Evolutionary conservation across 202 grass and related monocot species (phyloP), one percentile per base, ranked within the genome.

Genomic region (Sporobolus alterniflorus): DNA sequence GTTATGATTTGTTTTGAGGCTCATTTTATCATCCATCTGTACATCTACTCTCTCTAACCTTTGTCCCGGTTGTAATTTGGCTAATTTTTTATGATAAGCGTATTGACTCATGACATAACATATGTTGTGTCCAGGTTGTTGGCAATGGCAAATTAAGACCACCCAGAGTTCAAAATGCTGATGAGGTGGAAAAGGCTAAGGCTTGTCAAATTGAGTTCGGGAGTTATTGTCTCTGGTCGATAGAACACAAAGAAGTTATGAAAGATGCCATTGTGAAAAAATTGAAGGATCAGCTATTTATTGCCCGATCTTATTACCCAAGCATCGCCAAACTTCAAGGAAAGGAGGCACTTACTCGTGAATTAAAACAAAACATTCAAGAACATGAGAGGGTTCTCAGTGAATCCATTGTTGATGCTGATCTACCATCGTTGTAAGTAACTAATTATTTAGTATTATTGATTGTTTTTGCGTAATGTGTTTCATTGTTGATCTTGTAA

Each of bases 361-460:
- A 91, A 78, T 64, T 98, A 75, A 98, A 98, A 76, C 92, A 95
- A 88, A 91, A 90, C 85, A 98, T 98, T 84, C 95, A 98, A 86
- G 95, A 98, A 21, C 95, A 98, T 43, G 95, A 98, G 74, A 88
- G 86, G 18, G 84, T 95, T 82, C 84, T 98, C 67, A 98, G 90
- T 81, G 95, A 89, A 55, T 90, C 95, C 46, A 94, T 93, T 81
- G 88, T 97, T 65, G 95, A 94, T 84, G 81, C 83, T 49, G 95
- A 98, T 91, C 82, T 98, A 51, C 95, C 92, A 82, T 69, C 95
- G 22, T 86, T 83, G 90, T 98, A 84, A 90, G 95, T 39, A 39
- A n/a, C n/a, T n/a, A n/a, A n/a, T n/a, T 95, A 75, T 66, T 83
- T 67, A 82, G 67, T 79, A 39, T 77, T 11, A 40, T 15, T 57